Evolutionary conservation across 108 stramenopile species (phyloP).

Genomic region (Schizochytrium sp.): DNA sequence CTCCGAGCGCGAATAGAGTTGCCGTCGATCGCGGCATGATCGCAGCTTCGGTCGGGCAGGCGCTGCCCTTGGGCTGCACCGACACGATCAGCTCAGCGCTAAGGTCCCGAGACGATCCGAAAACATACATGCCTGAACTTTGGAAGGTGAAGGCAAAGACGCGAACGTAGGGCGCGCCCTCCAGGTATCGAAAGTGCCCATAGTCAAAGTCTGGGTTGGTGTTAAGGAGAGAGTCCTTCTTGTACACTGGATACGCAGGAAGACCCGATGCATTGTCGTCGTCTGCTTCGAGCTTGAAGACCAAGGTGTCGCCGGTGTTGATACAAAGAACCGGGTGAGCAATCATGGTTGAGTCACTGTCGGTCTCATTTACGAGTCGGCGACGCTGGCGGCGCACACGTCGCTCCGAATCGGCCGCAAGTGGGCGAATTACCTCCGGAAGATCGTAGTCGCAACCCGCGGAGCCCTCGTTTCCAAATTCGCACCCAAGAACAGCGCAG

Average conservation of each 20-base stretch:
- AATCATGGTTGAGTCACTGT: neutral
- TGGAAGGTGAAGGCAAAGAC: constrained; percentile 48
- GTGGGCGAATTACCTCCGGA: neutral
- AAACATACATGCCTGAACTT: constrained; percentile 50
- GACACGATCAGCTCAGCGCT: constrained; percentile 26
- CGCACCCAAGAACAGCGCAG: neutral
- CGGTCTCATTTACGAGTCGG: no score
- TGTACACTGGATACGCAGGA: constrained; percentile 47
- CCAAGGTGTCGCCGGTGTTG: constrained; percentile 37
- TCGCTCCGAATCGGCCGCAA: no score
- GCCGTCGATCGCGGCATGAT: constrained; percentile 46
- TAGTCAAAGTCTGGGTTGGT: constrained; percentile 55
- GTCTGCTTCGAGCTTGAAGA: constrained; percentile 36
- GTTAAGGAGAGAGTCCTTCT: constrained; percentile 58
- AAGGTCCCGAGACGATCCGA: constrained; percentile 28
- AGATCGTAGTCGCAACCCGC: neutral
- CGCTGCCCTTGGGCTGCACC: constrained; percentile 39
- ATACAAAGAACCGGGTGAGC: constrained; percentile 44
- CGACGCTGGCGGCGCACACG: no score
- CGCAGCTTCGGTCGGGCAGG: constrained; percentile 43
- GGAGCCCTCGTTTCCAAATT: neutral
- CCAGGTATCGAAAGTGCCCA: constrained; percentile 39
- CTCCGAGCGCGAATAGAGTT: constrained; percentile 37
- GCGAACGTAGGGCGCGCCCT: neutral
- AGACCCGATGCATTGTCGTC: neutral